Base-by-base conservation (phyloP, 2,329 filamentous ascomycete species). In the Cladosporium cucumerinum region DNA sequence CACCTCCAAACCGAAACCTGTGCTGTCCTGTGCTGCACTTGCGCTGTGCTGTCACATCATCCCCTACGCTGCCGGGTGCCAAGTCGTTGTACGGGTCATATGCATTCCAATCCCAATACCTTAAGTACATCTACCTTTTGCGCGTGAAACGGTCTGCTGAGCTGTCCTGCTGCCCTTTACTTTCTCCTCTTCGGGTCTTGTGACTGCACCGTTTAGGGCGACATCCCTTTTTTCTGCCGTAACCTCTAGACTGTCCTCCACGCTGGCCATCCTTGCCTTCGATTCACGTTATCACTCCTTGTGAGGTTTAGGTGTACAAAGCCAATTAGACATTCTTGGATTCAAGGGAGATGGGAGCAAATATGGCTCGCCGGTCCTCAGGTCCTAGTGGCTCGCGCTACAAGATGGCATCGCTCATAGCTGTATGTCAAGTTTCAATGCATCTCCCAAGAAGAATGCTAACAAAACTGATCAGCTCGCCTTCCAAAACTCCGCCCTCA, bases 401-500 rank as follows among this genome's bases (percentile, higher is more conserved):
- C 34, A 62, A 55, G 60, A 62, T 62, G n/a, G 60, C 49, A 11
- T 62, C 60, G n/a, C 60, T 62, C 32, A 46, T 34, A 28, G 60
- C 60, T 55, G 60, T 62, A 62, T 16, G 60, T 21, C 32, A 18
- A 14, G 14, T 26, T 23, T 23, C 12, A 11, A 55, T 46, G 26
- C 14, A 23, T 23, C 10, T 7, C 1, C 3, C n/a, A n/a, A 36
- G 18, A 18, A 55, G 10, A 25, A 32, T 36, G 49, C 60, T 62
- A 26, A 62, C 49, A 23, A 28, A 18, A 14, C 21, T 8, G 34
- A 23, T 16, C 73, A 93, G 91, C 84, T 94, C 73, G 92, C 88
- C 30, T 87, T 91, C 68, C 89, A 93, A 80, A 93, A 93, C 75
- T 92, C 90, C 8, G 89, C 87, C 28, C 82, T 93, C 66, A 92